phyloP scores from a whole-genome alignment of 1,284 basidiomycete species.

The Apiotrichum laibachii region DNA sequence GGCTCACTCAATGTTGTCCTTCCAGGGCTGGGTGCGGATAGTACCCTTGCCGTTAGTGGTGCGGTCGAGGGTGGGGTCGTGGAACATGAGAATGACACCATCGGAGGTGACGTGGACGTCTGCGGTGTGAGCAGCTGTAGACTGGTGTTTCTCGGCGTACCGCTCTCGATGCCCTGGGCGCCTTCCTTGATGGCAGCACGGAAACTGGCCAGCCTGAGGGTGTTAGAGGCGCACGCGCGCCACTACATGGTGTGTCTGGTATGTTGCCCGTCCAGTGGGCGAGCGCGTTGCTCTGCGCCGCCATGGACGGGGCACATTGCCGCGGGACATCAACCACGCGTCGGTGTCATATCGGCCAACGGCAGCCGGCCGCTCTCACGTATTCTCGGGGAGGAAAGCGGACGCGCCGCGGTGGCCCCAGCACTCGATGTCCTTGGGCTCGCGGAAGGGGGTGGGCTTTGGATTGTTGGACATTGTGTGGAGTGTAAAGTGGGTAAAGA shows the following conservation, averaged over 20 bases:
- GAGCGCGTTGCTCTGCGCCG: not conserved
- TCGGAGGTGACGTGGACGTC: conserved; percentile 95
- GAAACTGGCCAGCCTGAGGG: conserved; percentile 77
- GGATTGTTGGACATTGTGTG: not conserved
- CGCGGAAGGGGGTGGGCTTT: conserved; percentile 6
- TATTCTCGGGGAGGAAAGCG: conserved; percentile 53
- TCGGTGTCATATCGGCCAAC: not conserved
- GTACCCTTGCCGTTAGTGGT: conserved; percentile 58
- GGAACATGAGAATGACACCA: conserved; percentile 91
- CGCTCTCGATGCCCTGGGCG: conserved; percentile 87
- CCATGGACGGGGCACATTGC: not conserved
- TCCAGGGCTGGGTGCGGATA: conserved; percentile 54
- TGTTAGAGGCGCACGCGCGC: conserved; percentile 13
- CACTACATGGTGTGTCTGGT: not conserved
- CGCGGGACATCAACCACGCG: not conserved
- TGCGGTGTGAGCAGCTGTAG: conserved; percentile 47
- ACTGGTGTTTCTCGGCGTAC: conserved; percentile 17
- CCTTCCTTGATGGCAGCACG: conserved; percentile 88
- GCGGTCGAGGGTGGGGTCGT: conserved; percentile 69
- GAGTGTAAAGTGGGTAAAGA: not conserved
- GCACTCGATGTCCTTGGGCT: conserved; percentile 60
- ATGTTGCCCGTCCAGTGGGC: not conserved
- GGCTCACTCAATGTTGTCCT: conserved; percentile 47
- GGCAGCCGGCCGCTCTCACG: conserved; percentile 27
- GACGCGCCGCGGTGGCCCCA: conserved; percentile 92